Evolutionary conservation across 2,329 filamentous ascomycete genomes (phyloP), one percentile per base, ranked within the genome.

Genomic region (Diaporthe capsici): DNA sequence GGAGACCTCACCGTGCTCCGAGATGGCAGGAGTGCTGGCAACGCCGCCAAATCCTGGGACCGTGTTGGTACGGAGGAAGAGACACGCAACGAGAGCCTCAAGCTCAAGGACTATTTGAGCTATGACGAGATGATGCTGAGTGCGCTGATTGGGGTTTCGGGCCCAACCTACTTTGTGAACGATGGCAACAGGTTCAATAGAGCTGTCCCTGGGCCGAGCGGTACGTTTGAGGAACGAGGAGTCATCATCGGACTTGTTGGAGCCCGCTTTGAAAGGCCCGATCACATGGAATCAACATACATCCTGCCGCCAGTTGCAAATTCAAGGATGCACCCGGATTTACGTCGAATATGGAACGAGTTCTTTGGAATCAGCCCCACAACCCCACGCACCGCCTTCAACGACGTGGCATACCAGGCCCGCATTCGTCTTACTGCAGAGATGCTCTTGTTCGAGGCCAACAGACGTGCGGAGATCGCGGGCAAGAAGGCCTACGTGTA

Each of bases 71-170:
- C 55, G 10, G 17, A 53, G 5, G 10, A 39, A 10, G 78, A 80
- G 60, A 13, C 12, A 9, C 28, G 39, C 6, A 79, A 81, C 47
- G n/a, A 20, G 1, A 28, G 76, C 34, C 53, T 82, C 7, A 65
- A 37, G 13, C 78, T 83, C 1, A 4, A 49, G 2, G 80, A 82
- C 0, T 82, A 82, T 72, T 76, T 84, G 9, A 82, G 80, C 70
- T 84, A 84, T 61, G 82, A 84, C 65, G 82, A 83, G 76, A 83
- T 84, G 8, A 82, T 84, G 82, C 77, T 83, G 9, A 76, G 81
- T 10, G 81, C 81, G 44, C 76, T 84, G 12, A 34, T 83, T 0
- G 82, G 80, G 2, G 80, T 82, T 20, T 83, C 81, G 73, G 78
- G 80, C 1, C 78, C 81, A 0, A 83, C 81, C 58, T 79, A 76